Percentiles rank a stretch among this genome's conserved stretches.
Conservation (phyloP, 805 yeast species). For the Zygotorulaspora sp. region DNA sequence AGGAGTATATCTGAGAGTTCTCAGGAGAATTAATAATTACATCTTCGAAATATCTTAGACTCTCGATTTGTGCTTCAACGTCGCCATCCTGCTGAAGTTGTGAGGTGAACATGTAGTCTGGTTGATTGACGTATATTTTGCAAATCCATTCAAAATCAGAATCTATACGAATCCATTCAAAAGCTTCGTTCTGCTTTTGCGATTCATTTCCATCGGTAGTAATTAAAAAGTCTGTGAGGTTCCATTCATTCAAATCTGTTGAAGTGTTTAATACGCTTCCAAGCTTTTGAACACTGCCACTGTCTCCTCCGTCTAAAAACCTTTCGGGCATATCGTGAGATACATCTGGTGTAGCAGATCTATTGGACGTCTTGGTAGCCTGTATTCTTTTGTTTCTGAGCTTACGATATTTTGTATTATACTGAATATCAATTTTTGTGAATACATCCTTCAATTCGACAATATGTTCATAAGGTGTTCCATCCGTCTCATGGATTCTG, state of each 20-base stretch:
- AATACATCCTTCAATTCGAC: constrained; percentile 82
- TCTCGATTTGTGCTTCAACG: constrained; percentile 90
- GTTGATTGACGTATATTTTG: constrained; percentile 72
- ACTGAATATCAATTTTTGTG: constrained; percentile 87
- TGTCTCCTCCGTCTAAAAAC: constrained; percentile 27
- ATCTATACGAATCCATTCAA: constrained; percentile 97
- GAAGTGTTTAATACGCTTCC: constrained; percentile 72
- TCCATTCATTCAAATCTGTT: constrained; percentile 66
- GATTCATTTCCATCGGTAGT: constrained; percentile 36
- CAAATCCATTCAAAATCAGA: constrained; percentile 98
- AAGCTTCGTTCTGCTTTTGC: constrained; percentile 62
- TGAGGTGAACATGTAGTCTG: constrained; percentile 91
- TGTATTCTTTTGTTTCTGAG: constrained; percentile 53
- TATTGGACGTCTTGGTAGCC: constrained; percentile 41
- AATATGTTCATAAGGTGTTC: constrained; percentile 97
- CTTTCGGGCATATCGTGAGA: constrained; percentile 26
- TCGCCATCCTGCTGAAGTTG: constrained; percentile 93
- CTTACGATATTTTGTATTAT: constrained; percentile 88
- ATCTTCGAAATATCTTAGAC: constrained; percentile 66
- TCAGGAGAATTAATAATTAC: constrained; percentile 24
- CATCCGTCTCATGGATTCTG: constrained; percentile 95
- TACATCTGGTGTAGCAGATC: constrained; percentile 22
- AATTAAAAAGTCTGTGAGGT: constrained; percentile 61
- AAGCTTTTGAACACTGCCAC: constrained; percentile 34
- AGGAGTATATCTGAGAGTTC: constrained; percentile 56